Evolutionary conservation across 345 rosid species (phyloP).

Genomic region (Syzygium aqueum): DNA sequence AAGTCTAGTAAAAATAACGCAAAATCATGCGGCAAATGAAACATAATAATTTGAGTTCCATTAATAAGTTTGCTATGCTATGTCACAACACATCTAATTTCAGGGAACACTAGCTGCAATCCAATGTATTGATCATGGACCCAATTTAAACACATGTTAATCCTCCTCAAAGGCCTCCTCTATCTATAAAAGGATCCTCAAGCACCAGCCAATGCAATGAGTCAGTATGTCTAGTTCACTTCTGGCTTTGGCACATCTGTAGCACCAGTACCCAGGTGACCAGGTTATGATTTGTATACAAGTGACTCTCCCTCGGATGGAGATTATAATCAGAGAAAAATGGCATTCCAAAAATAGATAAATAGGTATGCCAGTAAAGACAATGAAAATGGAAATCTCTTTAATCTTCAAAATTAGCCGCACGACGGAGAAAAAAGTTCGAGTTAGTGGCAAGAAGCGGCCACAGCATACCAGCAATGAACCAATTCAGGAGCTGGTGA

Average conservation of each 20-base stretch:
- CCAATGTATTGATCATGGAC: neutral
- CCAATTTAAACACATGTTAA: neutral
- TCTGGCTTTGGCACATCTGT: neutral
- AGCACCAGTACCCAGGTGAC: neutral
- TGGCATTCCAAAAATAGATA: neutral
- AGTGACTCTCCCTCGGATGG: neutral
- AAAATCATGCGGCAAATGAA: neutral
- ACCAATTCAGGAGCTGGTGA: constrained; percentile 87
- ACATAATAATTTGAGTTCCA: neutral
- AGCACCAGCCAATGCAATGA: neutral
- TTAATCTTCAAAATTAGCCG: neutral
- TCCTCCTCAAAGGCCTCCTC: neutral
- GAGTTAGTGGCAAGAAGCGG: neutral
- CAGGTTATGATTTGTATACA: neutral
- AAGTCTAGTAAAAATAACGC: neutral
- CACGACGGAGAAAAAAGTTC: neutral
- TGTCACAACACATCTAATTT: neutral
- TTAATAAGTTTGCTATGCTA: neutral
- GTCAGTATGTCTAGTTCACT: neutral
- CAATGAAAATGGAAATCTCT: neutral
- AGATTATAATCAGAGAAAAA: neutral
- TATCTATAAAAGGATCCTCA: neutral
- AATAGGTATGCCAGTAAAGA: neutral
- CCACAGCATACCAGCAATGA: constrained; percentile 48
- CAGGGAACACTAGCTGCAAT: neutral